These are phyloP conservation scores for Suillus lakei DNA, from an alignment of 768 basidiomycete species.

Conservation along the genomic window DNA sequence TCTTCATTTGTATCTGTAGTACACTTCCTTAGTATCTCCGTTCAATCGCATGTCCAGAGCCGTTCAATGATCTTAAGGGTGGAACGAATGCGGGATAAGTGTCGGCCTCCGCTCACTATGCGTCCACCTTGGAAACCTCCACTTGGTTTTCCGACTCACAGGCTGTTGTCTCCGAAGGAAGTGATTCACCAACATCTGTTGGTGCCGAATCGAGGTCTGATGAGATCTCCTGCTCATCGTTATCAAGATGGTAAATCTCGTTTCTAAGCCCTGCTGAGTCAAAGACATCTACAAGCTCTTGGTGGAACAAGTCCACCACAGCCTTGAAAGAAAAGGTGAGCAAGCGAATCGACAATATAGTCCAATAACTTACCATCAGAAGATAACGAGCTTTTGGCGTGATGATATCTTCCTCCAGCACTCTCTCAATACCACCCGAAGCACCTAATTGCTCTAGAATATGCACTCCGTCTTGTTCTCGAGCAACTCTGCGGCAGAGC, in stretches of 20 bases:
- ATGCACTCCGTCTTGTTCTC: slow-evolving; percentile 22
- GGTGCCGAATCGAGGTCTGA: background rate
- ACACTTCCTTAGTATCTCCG: background rate
- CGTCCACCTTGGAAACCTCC: background rate
- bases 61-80: background rate
- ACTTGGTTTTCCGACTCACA: background rate
- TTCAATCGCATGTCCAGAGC: slow-evolving; percentile 7
- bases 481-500: slow-evolving; percentile 23
- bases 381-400: slow-evolving; percentile 23
- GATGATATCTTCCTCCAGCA: slow-evolving; percentile 25
- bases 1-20: slow-evolving; percentile 9
- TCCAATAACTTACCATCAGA: slow-evolving; percentile 24
- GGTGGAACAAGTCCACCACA: slow-evolving; percentile 23
- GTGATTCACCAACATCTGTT: background rate
- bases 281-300: slow-evolving; percentile 28
- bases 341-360: background rate
- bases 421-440: slow-evolving; percentile 15
- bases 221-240: background rate
- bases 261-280: slow-evolving; percentile 21
- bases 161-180: background rate
- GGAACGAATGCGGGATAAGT: background rate
- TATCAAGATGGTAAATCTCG: slow-evolving; percentile 23
- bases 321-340: slow-evolving; percentile 17
- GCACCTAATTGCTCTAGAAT: slow-evolving; percentile 23
- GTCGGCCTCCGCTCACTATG: background rate